phyloP scores from a whole-genome alignment of 2,329 filamentous ascomycete genomes.

The Ceratocystis destructans region DNA sequence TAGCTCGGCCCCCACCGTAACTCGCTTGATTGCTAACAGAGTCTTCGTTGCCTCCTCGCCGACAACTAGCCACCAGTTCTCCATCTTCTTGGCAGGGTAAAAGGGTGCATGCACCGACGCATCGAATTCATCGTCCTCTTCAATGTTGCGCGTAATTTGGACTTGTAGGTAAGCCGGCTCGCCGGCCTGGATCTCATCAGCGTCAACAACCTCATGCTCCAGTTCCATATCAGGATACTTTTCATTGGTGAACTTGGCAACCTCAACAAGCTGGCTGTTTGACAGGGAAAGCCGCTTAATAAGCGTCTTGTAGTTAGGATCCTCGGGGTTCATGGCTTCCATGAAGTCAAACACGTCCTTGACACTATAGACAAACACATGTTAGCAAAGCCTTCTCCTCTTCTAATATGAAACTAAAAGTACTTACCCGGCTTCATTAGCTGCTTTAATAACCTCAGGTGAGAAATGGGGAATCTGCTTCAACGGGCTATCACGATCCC shows the following conservation, averaged over 20 bases:
- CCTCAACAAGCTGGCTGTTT: constrained; percentile 70
- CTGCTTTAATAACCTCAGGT: constrained; percentile 66
- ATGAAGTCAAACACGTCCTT: constrained; percentile 96
- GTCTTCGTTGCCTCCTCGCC: constrained; percentile 82
- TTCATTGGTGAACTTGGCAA: constrained; percentile 88
- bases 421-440: constrained; percentile 61
- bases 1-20: constrained; percentile 69
- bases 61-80: constrained; percentile 98
- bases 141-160: constrained; percentile 69
- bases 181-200: constrained; percentile 65
- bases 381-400: constrained; percentile 25
- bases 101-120: constrained; percentile 86
- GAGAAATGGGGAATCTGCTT: constrained; percentile 97
- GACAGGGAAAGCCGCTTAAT: constrained; percentile 66
- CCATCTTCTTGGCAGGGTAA: constrained; percentile 80
- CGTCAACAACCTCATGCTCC: constrained; percentile 72
- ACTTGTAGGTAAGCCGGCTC: constrained; percentile 72
- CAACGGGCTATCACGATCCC: constrained; percentile 91
- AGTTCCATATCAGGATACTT: constrained; percentile 93
- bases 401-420: neutral
- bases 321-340: constrained; percentile 94
- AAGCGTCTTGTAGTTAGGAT: constrained; percentile 63
- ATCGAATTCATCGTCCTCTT: constrained; percentile 55
- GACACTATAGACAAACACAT: constrained; percentile 39
- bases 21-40: constrained; percentile 82